Evolutionary conservation across 805 yeast genomes (phyloP).

Genomic region (Yarrowia sp.): DNA sequence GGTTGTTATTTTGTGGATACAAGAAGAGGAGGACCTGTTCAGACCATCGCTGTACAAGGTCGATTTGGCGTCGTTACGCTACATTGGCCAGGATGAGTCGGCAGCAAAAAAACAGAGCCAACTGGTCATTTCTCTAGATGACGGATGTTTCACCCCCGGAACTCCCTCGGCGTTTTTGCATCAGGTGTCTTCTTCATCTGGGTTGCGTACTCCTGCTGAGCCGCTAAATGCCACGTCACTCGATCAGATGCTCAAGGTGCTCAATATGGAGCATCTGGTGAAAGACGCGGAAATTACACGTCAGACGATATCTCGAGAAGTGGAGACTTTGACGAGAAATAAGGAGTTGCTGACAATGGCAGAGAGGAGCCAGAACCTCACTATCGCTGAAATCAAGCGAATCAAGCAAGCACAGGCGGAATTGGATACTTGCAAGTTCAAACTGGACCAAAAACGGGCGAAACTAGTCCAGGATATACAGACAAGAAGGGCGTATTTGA

Average conservation of each 20-base stretch:
- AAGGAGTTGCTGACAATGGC: not conserved
- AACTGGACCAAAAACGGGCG: not conserved
- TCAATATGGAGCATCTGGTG: conserved; percentile 20
- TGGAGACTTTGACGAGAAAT: conserved; percentile 4
- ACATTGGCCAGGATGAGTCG: conserved; percentile 19
- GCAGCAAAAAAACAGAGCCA: not conserved
- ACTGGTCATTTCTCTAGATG: not conserved
- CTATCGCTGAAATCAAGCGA: not conserved
- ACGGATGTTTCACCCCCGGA: conserved; percentile 15
- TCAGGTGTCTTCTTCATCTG: conserved; percentile 4
- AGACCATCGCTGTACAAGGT: not conserved
- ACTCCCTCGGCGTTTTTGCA: not conserved
- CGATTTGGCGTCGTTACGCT: not conserved
- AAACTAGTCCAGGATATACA: conserved; percentile 1
- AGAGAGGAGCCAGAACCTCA: not conserved
- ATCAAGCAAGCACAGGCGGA: not conserved
- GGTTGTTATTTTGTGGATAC: conserved; percentile 10
- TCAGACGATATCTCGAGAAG: not conserved
- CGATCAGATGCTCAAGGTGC: conserved; percentile 20
- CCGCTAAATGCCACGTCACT: conserved; percentile 1
- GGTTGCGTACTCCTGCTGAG: conserved; percentile 16
- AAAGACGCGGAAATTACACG: conserved; percentile 10
- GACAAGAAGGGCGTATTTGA: not conserved
- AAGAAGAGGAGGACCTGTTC: not conserved
- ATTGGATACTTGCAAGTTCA: conserved; percentile 7